phyloP scores from a whole-genome alignment of 208 protist genomes.

The Wallacemonas collosoma region DNA sequence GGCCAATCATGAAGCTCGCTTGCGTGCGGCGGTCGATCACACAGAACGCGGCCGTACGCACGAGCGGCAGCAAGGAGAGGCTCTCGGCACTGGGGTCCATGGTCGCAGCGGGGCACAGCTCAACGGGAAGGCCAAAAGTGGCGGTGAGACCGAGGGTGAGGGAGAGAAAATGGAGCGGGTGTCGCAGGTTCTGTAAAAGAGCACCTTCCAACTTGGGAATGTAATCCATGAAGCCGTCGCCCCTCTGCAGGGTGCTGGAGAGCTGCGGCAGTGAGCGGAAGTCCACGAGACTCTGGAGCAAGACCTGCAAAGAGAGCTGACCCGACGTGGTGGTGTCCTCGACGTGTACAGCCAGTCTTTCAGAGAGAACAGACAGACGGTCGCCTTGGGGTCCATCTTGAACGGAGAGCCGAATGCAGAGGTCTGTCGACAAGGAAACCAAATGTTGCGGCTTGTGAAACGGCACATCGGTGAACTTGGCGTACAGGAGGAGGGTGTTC shows the following conservation, averaged over 20 bases:
- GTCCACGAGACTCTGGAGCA: constrained; percentile 42
- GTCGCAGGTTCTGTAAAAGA: constrained; percentile 30
- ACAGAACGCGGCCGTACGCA: constrained; percentile 39
- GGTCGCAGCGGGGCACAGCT: constrained; percentile 20
- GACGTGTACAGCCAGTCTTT: constrained; percentile 32
- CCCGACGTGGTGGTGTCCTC: constrained; percentile 1
- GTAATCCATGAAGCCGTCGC: constrained; percentile 32
- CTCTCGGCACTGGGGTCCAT: background rate
- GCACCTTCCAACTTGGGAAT: constrained; percentile 43
- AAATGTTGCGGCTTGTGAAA: constrained; percentile 22
- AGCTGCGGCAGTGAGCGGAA: constrained; percentile 32
- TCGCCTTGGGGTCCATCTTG: constrained; percentile 3
- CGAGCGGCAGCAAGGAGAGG: background rate
- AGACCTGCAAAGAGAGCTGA: background rate
- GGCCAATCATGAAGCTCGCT: constrained; percentile 38
- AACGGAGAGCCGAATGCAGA: constrained; percentile 26
- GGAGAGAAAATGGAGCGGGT: constrained; percentile 52
- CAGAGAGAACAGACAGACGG: constrained; percentile 20
- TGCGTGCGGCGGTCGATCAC: constrained; percentile 38
- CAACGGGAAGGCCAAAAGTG: constrained; percentile 42
- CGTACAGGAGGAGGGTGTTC: constrained; percentile 44
- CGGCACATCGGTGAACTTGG: constrained; percentile 28
- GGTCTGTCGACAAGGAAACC: constrained; percentile 25
- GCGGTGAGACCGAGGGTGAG: constrained; percentile 33
- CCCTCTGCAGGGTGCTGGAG: constrained; percentile 18